These are phyloP conservation scores for Effrenium voratum DNA, from an alignment of 73 alveolate species.

Conservation along the genomic window DNA sequence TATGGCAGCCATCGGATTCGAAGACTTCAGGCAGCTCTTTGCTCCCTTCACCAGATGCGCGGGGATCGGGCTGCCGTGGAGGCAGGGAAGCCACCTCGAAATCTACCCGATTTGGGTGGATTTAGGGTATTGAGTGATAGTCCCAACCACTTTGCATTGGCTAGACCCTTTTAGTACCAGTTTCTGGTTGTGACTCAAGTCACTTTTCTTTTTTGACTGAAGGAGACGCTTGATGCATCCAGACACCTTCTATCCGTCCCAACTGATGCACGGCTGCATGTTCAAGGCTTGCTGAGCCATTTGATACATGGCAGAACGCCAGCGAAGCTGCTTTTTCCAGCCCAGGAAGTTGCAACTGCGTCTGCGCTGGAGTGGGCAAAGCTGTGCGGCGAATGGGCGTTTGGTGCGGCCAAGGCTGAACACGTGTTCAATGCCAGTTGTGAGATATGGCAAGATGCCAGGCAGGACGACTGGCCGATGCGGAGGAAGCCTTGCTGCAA, in stretches of 20 bases:
- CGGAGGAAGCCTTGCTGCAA: conserved; percentile 61
- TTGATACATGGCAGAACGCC: not conserved
- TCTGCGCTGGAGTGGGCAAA: conserved; percentile 69
- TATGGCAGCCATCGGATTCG: not conserved
- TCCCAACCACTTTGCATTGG: too few relatives aligned
- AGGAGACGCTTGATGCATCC: conserved; percentile 57
- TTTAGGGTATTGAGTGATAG: too few relatives aligned
- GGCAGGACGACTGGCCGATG: conserved; percentile 46
- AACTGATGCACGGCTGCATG: not conserved
- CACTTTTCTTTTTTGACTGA: not conserved
- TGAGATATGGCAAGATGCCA: not conserved
- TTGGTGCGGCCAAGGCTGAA: conserved; percentile 49
- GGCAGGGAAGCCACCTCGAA: not conserved
- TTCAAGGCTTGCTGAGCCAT: not conserved
- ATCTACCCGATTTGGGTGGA: too few relatives aligned
- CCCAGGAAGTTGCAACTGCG: not conserved
- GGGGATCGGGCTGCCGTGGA: conserved; percentile 20
- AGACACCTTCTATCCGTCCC: conserved; percentile 15
- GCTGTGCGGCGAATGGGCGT: conserved; percentile 66
- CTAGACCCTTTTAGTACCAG: too few relatives aligned
- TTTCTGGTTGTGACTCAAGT: not conserved
- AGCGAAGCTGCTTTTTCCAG: not conserved
- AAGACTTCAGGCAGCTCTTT: conserved; percentile 24
- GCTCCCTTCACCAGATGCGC: conserved; percentile 13
- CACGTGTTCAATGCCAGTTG: not conserved